phyloP scores from a whole-genome alignment of 1,139 yeast genomes.

The Suhomyces ambrosiae region DNA sequence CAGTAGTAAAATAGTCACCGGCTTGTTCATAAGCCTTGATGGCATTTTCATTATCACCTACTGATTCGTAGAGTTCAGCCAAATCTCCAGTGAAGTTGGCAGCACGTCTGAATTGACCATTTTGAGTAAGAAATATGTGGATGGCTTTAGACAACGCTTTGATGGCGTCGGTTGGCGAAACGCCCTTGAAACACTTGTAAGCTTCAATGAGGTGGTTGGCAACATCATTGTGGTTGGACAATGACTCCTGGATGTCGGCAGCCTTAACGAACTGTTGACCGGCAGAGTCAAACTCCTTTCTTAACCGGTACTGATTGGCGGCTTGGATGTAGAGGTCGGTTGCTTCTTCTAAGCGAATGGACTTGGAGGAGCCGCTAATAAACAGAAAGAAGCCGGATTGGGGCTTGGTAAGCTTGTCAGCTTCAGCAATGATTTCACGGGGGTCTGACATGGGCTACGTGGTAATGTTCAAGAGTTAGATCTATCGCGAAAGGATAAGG shows the following conservation, averaged over 20 bases:
- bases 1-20: constrained; percentile 94
- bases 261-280: constrained; percentile 87
- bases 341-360: constrained; percentile 82
- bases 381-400: constrained; percentile 73
- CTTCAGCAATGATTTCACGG: constrained; percentile 43
- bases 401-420: constrained; percentile 56
- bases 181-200: constrained; percentile 78
- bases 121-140: constrained; percentile 72
- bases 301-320: constrained; percentile 80
- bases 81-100: constrained; percentile 92
- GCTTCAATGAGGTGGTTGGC: constrained; percentile 92
- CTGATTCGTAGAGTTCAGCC: constrained; percentile 79
- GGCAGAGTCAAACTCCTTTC: constrained; percentile 70
- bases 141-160: constrained; percentile 76
- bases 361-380: constrained; percentile 68
- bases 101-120: constrained; percentile 95
- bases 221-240: constrained; percentile 85
- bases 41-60: constrained; percentile 69
- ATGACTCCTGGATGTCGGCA: constrained; percentile 73
- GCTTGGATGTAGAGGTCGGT: constrained; percentile 89
- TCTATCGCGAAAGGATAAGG: background rate
- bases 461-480: background rate
- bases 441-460: constrained; percentile 40
- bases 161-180: constrained; percentile 77
- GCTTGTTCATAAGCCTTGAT: constrained; percentile 84